phyloP scores from a whole-genome alignment of 2,329 filamentous ascomycete species.

The Colletotrichum lentis region DNA sequence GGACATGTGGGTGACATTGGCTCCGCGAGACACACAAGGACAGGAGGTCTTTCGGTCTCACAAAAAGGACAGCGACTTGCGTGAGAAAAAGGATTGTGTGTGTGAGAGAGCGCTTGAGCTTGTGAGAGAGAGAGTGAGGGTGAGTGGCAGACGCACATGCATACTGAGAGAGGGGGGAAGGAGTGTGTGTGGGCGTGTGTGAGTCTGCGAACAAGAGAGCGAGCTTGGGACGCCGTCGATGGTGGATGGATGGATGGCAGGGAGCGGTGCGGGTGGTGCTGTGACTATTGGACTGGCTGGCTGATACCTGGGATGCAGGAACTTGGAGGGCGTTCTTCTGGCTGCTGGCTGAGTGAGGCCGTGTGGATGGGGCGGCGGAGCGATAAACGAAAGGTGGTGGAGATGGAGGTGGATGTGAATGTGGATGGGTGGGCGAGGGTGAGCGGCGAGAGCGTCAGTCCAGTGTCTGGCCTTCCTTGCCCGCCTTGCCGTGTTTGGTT shows the following conservation, averaged over 20 bases:
- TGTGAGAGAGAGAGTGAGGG: no score
- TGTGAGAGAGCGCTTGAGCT: no score
- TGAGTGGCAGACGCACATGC: no score
- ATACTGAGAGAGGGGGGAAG: no score
- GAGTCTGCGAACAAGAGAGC: no score
- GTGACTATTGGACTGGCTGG: not conserved
- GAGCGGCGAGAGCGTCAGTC: no score
- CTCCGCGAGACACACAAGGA: not conserved
- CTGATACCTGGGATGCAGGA: not conserved
- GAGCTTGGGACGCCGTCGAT: not conserved
- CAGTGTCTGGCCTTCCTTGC: not conserved
- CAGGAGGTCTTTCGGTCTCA: not conserved
- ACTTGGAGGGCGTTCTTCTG: not conserved
- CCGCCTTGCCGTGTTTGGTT: not conserved
- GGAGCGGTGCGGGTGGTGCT: not conserved
- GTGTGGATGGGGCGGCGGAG: constrained; percentile 8
- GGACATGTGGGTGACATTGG: constrained; percentile 1
- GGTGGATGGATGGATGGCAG: not conserved
- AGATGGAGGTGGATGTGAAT: not conserved
- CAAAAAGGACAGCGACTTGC: not conserved
- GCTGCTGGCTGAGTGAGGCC: no score
- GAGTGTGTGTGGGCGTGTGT: no score
- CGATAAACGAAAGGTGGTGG: not conserved
- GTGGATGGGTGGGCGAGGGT: not conserved
- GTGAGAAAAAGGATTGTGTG: not conserved